Base-by-base conservation (phyloP, 257 asterid species). In the Solanum peruvianum region DNA sequence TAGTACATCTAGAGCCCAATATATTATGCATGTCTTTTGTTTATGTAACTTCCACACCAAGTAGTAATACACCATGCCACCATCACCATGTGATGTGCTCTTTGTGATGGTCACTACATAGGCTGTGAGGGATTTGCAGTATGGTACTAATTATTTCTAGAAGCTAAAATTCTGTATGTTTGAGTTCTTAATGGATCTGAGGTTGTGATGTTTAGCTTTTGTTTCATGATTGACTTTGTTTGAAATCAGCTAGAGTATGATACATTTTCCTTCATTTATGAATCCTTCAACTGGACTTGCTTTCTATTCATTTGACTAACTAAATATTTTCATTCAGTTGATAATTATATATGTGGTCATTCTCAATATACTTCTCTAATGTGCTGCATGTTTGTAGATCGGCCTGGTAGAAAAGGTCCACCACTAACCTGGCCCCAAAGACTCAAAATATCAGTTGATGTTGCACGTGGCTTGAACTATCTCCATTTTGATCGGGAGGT, bases 381-480 rank as follows among this genome's bases (percentile, higher is more conserved):
- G 13, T 71, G 14, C 45, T 56, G 6, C 14, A 25, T 14, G 10
- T 87, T 60, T 56, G 78, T 96, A 96, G 99, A 97, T 90, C 97
- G 98, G 1, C 99, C 98, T 6, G 98, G 98, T 87, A 91, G 98
- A 91, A 97, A 93, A 85, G 98, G 96, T 20, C 96, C 94, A 9
- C 94, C 98, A 16, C 86, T 97, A 52, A 91, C 96, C 39, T 97
- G 99, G 99, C 90, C 98, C 2, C 99, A 94, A 83, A 90, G 99
- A 90, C 98, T 96, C 86, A 96, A 97, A 85, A 95, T 97, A 86
- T 96, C 98, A 44, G 98, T 97, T 20, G 99, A 97, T 72, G 87
- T 95, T 84, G 99, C 98, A 88, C 99, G 99, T 87, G 99, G 99
- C 94, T 93, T 97, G 88, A 97, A 97, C 90, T 97, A 97, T 90